These are phyloP conservation scores for Kodamaea anthophila DNA, from an alignment of 1,139 yeast species.

Conservation along the genomic window DNA sequence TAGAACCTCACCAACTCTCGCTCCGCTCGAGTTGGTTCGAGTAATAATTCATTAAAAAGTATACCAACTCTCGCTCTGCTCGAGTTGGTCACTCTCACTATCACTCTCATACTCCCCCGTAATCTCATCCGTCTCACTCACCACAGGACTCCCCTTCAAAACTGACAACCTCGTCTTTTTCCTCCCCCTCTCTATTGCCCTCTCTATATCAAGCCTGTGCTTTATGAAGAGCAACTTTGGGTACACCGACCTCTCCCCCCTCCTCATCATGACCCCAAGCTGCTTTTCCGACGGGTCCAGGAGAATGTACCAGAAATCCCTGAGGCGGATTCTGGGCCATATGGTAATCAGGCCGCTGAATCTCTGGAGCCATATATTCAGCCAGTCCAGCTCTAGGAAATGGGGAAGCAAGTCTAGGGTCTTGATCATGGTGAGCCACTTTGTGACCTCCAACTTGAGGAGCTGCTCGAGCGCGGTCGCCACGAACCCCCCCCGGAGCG, in stretches of 20 bases:
- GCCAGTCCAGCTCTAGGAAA: slow-evolving; percentile 74
- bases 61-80: too few relatives aligned
- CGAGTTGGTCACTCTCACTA: slow-evolving; percentile 10
- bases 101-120: slow-evolving; percentile 14
- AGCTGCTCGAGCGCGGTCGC: slow-evolving; percentile 69
- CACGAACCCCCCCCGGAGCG: slow-evolving; percentile 69
- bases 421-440: slow-evolving; percentile 67
- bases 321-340: slow-evolving; percentile 60
- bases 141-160: slow-evolving; percentile 5
- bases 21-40: too few relatives aligned
- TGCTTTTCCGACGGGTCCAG: slow-evolving; percentile 62
- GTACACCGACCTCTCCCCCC: slow-evolving; percentile 62
- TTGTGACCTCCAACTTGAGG: slow-evolving; percentile 63
- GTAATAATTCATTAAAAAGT: too few relatives aligned
- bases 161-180: slow-evolving; percentile 16
- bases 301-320: slow-evolving; percentile 59
- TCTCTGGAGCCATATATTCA: slow-evolving; percentile 66
- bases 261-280: slow-evolving; percentile 48
- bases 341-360: slow-evolving; percentile 73
- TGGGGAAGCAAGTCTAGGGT: slow-evolving; percentile 64
- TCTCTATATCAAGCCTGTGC: slow-evolving; percentile 57
- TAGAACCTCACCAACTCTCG: too few relatives aligned
- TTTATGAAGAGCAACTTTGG: slow-evolving; percentile 62
- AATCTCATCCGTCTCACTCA: slow-evolving; percentile 7
- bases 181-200: slow-evolving; percentile 53